phyloP scores from a whole-genome alignment of 441 rosid genomes.

The Populus hybrid region DNA sequence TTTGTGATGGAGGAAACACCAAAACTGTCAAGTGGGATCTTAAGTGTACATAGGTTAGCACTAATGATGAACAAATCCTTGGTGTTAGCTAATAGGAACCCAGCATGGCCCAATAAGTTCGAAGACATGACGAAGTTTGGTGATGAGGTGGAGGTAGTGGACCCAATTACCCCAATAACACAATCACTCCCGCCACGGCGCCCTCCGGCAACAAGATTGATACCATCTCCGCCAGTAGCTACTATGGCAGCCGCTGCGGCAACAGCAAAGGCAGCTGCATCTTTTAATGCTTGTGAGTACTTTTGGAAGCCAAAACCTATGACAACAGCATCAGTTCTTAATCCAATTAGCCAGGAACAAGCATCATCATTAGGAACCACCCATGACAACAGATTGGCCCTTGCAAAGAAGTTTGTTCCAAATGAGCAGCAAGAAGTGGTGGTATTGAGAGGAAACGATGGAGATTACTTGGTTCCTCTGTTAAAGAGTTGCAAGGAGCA shows the following conservation, averaged over 20 bases:
- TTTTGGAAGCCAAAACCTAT: slow-evolving; percentile 49
- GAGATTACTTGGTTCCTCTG: slow-evolving; percentile 35
- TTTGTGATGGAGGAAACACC: slow-evolving; percentile 31
- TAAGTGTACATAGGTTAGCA: slow-evolving; percentile 51
- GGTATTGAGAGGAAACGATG: slow-evolving; percentile 29
- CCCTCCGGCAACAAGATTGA: slow-evolving; percentile 31
- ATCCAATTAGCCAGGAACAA: slow-evolving; percentile 19
- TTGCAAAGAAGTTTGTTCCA: slow-evolving; percentile 22
- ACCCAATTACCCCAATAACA: slow-evolving; percentile 22
- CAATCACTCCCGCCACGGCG: slow-evolving; percentile 57
- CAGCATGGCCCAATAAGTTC: slow-evolving; percentile 36
- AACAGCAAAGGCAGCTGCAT: slow-evolving; percentile 28
- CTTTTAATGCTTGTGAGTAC: slow-evolving; percentile 60
- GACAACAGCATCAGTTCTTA: neutral
- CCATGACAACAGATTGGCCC: slow-evolving; percentile 13
- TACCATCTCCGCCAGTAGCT: slow-evolving; percentile 28
- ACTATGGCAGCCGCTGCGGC: neutral
- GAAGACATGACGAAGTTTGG: slow-evolving; percentile 26
- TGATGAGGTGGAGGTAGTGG: too few species aligned
- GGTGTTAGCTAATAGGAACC: slow-evolving; percentile 39
- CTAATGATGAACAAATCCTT: slow-evolving; percentile 50
- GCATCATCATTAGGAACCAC: neutral
- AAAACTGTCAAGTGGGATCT: slow-evolving; percentile 30
- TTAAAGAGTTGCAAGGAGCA: slow-evolving; percentile 68
- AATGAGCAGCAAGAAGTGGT: slow-evolving; percentile 29